Base-by-base conservation (phyloP, 257 asterid genomes). In the Ocimum tenuiflorum region DNA sequence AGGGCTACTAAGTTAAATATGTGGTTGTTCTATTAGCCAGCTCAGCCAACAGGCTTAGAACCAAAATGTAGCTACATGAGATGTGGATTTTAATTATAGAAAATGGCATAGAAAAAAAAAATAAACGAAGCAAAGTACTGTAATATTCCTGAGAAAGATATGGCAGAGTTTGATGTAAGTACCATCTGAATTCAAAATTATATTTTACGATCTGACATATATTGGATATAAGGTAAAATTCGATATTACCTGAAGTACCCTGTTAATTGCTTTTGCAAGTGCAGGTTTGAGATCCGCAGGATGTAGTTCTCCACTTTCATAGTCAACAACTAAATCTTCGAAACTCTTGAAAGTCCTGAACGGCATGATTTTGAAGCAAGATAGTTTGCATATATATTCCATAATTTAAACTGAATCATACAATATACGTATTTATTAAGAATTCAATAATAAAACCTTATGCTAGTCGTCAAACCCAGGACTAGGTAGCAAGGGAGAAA, bases 231-330 rank as follows among this genome's bases (percentile, higher is more conserved):
- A 10, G 12, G 12, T 19, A 19, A 38, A 11, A 6, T 2, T 11
- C 6, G 13, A 36, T 12, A 35, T 57, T 36, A 57, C 65, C 51
- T 59, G 65, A 29, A 59, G 65, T 39, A 59, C 39, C 33, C 20
- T 13, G 50, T 59, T 59, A 10, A 59, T 9, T 3, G 65, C 35
- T 59, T 59, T 59, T 3, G 96, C 80, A 45, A 89, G 75, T 72
- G 96, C 83, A 62, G 89, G 92, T 77, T 89, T 89, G 60, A 91
- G 89, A 79, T 91, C 97, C 18, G 79, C 96, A 47, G 96, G 97
- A 56, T 91, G 97, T 79, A 91, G 76, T 53, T 71, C 78, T 52
- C 97, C 97, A 69, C 81, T 78, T 80, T 86, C 88, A 81, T 91
- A 86, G 60, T 86, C 95, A 15, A 45, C 60, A 10, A 68, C 79